These are phyloP conservation scores for Albatrellus sp. DNA, from an alignment of 1,284 basidiomycete species.

Conservation along the genomic window DNA sequence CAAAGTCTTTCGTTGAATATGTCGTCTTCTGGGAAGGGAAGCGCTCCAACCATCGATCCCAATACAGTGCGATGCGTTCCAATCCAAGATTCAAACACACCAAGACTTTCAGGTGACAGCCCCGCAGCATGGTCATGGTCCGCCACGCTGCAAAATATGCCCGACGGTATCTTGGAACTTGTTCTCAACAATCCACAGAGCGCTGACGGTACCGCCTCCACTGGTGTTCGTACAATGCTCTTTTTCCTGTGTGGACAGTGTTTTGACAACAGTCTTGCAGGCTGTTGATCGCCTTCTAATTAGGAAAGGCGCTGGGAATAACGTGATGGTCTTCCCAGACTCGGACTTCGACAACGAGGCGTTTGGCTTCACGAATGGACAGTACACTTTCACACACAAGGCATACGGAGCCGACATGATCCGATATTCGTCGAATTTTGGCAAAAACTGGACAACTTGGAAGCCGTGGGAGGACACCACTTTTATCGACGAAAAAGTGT, in stretches of 20 bases:
- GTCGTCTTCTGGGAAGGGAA: constrained; percentile 55
- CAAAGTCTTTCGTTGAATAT: constrained; percentile 50
- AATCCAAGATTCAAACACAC: constrained; percentile 31
- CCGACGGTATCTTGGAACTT: constrained; percentile 73
- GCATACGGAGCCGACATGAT: constrained; percentile 81
- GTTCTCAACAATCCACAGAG: constrained; percentile 46
- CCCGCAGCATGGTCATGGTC: constrained; percentile 61
- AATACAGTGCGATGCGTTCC: constrained; percentile 33
- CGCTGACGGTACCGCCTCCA: constrained; percentile 30
- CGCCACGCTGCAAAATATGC: constrained; percentile 57
- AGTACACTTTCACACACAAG: constrained; percentile 68
- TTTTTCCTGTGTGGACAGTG: constrained; percentile 4
- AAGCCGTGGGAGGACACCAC: constrained; percentile 62
- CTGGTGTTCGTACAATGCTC: constrained; percentile 32
- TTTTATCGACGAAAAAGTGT: constrained; percentile 44
- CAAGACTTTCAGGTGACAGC: constrained; percentile 38
- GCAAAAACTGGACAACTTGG: constrained; percentile 78
- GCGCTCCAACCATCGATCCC: constrained; percentile 34
- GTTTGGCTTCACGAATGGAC: constrained; percentile 45
- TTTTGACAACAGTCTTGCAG: constrained; percentile 23
- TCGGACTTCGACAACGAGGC: constrained; percentile 63
- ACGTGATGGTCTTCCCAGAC: constrained; percentile 74
- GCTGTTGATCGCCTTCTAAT: constrained; percentile 63
- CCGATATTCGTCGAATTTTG: constrained; percentile 79
- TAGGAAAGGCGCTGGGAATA: constrained; percentile 62